Percentiles rank a stretch among this genome's conserved stretches.
Evolutionary conservation across 176 grass and related monocot species (phyloP).

Genomic region (Urochloa ruziziensis): DNA sequence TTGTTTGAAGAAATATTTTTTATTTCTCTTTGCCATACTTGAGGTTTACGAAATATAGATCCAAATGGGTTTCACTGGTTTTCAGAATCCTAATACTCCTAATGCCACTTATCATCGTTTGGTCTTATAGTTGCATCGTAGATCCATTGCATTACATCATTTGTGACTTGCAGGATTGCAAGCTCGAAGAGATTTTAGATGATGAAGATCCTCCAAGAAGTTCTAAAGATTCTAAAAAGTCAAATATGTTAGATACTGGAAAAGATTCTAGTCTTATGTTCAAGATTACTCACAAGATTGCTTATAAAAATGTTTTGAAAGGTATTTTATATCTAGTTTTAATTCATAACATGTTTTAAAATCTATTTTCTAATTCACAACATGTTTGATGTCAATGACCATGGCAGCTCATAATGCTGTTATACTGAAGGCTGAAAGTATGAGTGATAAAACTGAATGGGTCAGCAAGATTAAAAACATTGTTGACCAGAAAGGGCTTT

Average conservation of each 20-base stretch:
- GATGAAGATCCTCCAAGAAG: constrained; percentile 67
- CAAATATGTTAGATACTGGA: constrained; percentile 46
- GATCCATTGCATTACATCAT: constrained; percentile 13
- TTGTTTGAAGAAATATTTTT: not conserved
- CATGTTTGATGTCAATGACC: not conserved
- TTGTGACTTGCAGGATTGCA: constrained; percentile 57
- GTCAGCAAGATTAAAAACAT: constrained; percentile 63
- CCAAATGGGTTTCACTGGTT: not conserved
- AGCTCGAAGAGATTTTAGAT: constrained; percentile 67
- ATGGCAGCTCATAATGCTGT: constrained; percentile 63
- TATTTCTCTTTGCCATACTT: not conserved
- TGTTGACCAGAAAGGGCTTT: constrained; percentile 34
- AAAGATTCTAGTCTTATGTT: constrained; percentile 62
- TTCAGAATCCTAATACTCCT: not conserved
- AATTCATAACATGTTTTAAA: not conserved
- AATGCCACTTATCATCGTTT: not conserved
- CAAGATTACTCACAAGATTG: constrained; percentile 75
- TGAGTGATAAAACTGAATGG: constrained; percentile 80
- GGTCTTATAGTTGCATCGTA: not conserved
- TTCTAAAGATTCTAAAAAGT: constrained; percentile 74
- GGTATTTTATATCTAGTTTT: constrained; percentile 46
- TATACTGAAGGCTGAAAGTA: constrained; percentile 78
- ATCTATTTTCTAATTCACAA: not conserved
- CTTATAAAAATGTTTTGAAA: constrained; percentile 93
- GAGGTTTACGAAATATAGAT: not conserved